Evolutionary conservation across 1,284 basidiomycete genomes (phyloP), one percentile per base, ranked within the genome.

Genomic region (Malassezia slooffiae): DNA sequence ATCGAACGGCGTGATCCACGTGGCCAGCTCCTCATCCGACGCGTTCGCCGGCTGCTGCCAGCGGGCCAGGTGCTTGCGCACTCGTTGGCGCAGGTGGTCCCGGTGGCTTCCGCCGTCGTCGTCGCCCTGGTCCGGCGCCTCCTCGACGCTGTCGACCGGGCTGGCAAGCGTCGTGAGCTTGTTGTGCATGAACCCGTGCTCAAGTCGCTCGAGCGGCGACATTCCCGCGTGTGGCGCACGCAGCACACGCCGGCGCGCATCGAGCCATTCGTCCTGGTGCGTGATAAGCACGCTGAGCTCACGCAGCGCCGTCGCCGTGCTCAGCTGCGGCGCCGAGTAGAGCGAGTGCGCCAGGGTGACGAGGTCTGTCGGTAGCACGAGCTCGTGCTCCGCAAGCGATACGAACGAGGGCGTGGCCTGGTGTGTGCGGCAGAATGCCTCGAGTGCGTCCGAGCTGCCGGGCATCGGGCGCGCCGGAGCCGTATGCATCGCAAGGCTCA

Each of bases 1-100:
- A 15, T 42, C 30, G 32, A 36, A 48, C 0, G 46, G 46, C 21
- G 46, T 48, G 27, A 48, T 43, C 46, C 46, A 48, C 8, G 40
- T 17, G 11, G 46, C 26, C 11, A 48, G 41, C 16, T 48, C 46
- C 19, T 42, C 32, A n/a, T 47, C 45, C 7, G 19, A 15, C 4
- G 30, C 35, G 5, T 24, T 29, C n/a, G 17, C 21, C 11, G 28
- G 10, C 32, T 22, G 13, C 13, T 41, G 31, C 46, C 46, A 48
- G n/a, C 46, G 40, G 13, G 35, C 35, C 7, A 48, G 22, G 16
- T 19, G 41, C 30, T 37, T 36, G 15, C 31, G 29, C 32, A 48
- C 27, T 13, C 46, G 46, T 16, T 38, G 34, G 8, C 36, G 40
- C n/a, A 48, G 20, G 19, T 42, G 35, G 17, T 48, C 46, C 21